Evolutionary conservation across 2,329 filamentous ascomycete species (phyloP), one percentile per base, ranked within the genome.

Genomic region (Colletotrichum noveboracense): DNA sequence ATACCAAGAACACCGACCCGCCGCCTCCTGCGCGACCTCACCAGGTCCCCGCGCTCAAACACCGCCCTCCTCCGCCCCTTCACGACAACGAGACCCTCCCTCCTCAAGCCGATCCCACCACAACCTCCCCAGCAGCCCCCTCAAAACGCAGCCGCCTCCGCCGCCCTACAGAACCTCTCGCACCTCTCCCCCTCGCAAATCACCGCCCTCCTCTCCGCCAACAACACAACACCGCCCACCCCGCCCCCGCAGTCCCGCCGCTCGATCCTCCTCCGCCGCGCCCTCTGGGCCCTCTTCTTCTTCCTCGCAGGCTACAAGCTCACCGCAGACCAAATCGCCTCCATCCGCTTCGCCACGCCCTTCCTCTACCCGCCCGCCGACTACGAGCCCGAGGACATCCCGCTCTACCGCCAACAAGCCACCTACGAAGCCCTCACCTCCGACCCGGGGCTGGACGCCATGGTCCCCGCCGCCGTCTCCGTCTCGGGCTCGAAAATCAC

Each of bases 121-220:
- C 67, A 62, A 9, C 38, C 28, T 30, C 58, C 58, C 13, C 30
- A 67, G 16, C 36, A 55, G 3, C 30, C 60, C 14, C 16, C 36
- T 9, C 65, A 67, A 66, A 38, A 73, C 26, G 70, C 58, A 12
- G 64, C 70, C 43, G 73, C 71, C 21, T 56, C 75, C 56, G 58
- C 66, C 5, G 71, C 75, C 34, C 77, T 78, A 43, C 34, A 66
- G 52, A 78, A 77, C 61, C 77, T 78, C 56, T 77, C 77, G 26
- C 72, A 71, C 60, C 77, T 78, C 18, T 68, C 77, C 10, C 77
- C 77, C 14, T 71, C 52, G 18, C 77, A 78, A 34, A 77, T 78
- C 16, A 72, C 71, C 7, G 64, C 77, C 66, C 77, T 78, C 77
- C 75, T 78, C 55, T 73, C 71, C 48, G 61, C 65, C 55, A 66